Evolutionary conservation across 306 rosid genomes (phyloP).

Genomic region (Canavalia gladiata): DNA sequence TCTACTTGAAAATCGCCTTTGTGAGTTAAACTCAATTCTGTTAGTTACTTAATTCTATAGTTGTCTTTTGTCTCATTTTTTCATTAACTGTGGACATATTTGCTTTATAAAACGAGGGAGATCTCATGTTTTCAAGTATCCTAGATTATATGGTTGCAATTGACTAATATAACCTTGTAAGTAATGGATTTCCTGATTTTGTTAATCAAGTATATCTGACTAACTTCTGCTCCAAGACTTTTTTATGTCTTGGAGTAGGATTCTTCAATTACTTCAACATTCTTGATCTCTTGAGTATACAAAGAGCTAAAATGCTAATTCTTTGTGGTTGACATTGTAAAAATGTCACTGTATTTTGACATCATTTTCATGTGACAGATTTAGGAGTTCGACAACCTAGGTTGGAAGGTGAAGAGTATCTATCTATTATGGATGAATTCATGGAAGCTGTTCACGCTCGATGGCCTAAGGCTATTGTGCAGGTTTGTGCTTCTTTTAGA

Average conservation of each 20-base stretch:
- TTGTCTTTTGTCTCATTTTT: slow-evolving; percentile 19
- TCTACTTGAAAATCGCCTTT: slow-evolving; percentile 84
- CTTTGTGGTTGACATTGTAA: slow-evolving; percentile 43
- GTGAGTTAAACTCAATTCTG: slow-evolving; percentile 59
- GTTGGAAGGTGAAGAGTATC: slow-evolving; percentile 92
- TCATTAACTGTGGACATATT: slow-evolving; percentile 29
- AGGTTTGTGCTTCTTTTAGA: slow-evolving; percentile 62
- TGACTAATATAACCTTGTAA: slow-evolving; percentile 23
- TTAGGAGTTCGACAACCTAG: slow-evolving; percentile 90
- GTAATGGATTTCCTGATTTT: slow-evolving; percentile 28
- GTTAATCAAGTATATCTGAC: slow-evolving; percentile 23
- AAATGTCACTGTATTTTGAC: slow-evolving; percentile 50
- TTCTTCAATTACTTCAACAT: slow-evolving; percentile 24
- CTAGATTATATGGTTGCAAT: slow-evolving; percentile 29
- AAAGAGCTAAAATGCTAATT: slow-evolving; percentile 27
- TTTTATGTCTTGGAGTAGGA: slow-evolving; percentile 15
- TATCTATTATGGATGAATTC: slow-evolving; percentile 87
- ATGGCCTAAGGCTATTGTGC: slow-evolving; percentile 96
- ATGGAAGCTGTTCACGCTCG: slow-evolving; percentile 85
- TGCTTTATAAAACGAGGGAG: slow-evolving; percentile 42
- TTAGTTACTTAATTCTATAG: slow-evolving; percentile 19
- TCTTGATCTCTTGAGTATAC: slow-evolving; percentile 31
- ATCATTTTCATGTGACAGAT: slow-evolving; percentile 70
- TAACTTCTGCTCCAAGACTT: neutral
- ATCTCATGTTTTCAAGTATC: slow-evolving; percentile 10